Evolutionary conservation across 495 filamentous ascomycete species (phyloP).

Genomic region (Podospora pseudocomata): DNA sequence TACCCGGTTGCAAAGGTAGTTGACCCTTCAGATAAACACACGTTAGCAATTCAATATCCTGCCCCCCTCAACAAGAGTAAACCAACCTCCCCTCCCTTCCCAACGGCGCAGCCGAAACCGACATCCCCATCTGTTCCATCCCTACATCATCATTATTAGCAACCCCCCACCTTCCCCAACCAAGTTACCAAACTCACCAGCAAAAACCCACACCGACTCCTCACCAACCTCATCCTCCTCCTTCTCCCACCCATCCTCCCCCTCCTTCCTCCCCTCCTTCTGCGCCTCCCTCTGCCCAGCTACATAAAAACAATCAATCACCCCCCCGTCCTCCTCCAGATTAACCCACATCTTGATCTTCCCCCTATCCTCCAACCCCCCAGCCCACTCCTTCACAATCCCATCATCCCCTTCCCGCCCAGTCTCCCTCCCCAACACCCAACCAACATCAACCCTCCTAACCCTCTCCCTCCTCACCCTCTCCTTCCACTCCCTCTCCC

Average conservation of each 20-base stretch:
- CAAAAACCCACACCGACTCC: constrained; percentile 24
- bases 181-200: constrained; percentile 24
- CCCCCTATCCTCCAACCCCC: constrained; percentile 24
- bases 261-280: constrained; percentile 17
- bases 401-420: constrained; percentile 3
- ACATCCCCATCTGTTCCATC: not conserved
- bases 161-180: not conserved
- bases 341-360: constrained; percentile 10
- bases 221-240: not conserved
- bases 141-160: not conserved
- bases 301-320: constrained; percentile 2
- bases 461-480: constrained; percentile 22
- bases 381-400: constrained; percentile 17
- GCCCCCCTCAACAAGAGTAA: not conserved
- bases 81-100: not conserved
- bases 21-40: not conserved
- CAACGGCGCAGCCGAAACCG: not conserved
- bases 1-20: not conserved
- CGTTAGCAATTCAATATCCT: not conserved
- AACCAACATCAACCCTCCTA: constrained; percentile 14
- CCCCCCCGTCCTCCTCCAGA: not conserved
- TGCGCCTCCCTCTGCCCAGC: constrained; percentile 26
- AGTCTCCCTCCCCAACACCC: constrained; percentile 17
- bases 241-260: not conserved
- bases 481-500: constrained; percentile 4